Base-by-base conservation (phyloP, 345 rosid genomes). In the Ailanthus altissimus region DNA sequence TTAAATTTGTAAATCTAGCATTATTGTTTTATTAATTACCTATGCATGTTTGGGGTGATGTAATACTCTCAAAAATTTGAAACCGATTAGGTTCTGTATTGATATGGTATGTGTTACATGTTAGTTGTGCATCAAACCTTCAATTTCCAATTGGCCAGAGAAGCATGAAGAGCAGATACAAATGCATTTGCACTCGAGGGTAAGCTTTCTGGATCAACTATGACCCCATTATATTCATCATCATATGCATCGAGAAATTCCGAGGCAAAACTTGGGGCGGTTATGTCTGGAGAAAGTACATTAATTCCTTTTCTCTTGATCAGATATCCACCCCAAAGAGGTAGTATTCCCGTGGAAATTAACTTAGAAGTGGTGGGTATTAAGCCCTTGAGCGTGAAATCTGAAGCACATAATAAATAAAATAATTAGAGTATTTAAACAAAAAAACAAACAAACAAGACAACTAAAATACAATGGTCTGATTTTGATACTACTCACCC, bases 161-260 rank as follows among this genome's bases (percentile, higher is more conserved):
- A 86, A 40, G 80, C 79, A 13, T 70, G 76, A 18, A 88, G 81
- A 49, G 85, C 77, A 23, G 88, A 85, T 0, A 84, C 83, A 72
- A 85, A 88, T 15, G 84, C 86, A 67, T 88, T 79, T 25, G 86
- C 81, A 10, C 81, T 81, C 0, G 77, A 56, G 40, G 91, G 88
- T 61, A 86, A 73, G 54, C 76, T 47, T 38, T 42, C 23, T 1
- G 88, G 84, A 58, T 89, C 76, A 23, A 88, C 59, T 67, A 85
- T 53, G 50, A 85, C 65, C 18, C 91, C 90, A n/a, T 75, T 84
- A 5, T 86, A 89, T 73, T 86, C 84, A 72, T 88, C 91, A 21
- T 89, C 87, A 67, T 67, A 69, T 25, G 86, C 88, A 46, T 75
- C 77, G 21, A 89, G 89, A 70, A 80, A 63, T 21, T 87, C 87